These are phyloP conservation scores for Fagopyrum esculentum DNA, from an alignment of 148 eudicot genomes.

Conservation along the genomic window DNA sequence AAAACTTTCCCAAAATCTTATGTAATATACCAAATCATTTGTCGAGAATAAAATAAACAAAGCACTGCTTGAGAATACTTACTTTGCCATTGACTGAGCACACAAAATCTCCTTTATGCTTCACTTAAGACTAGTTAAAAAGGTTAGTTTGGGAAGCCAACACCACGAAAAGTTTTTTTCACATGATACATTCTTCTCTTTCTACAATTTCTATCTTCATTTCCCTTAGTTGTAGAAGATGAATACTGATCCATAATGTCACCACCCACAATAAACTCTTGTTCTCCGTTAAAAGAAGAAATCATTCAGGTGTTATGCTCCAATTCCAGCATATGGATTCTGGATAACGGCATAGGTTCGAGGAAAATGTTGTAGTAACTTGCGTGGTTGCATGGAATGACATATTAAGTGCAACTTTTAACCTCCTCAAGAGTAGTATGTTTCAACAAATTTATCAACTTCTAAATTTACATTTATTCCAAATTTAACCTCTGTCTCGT, in stretches of 20 bases:
- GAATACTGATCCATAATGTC: conserved; percentile 39
- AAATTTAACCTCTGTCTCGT: neutral
- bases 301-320: neutral
- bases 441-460: neutral
- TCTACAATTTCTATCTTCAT: conserved; percentile 27
- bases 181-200: conserved; percentile 60
- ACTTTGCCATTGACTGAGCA: conserved; percentile 94
- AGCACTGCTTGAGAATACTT: conserved; percentile 19
- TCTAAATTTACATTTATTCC: neutral
- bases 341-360: conserved; percentile 92
- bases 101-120: conserved; percentile 75
- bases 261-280: conserved; percentile 58
- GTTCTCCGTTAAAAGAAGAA: neutral
- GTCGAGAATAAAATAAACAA: neutral
- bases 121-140: conserved; percentile 56
- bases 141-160: conserved; percentile 64
- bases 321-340: conserved; percentile 64
- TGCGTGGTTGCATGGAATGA: conserved; percentile 60
- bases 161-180: conserved; percentile 77
- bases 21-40: no score
- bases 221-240: conserved; percentile 28
- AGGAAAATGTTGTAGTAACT: conserved; percentile 89
- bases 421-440: conserved; percentile 6
- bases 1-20: neutral
- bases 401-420: conserved; percentile 16